A percentile compares a stretch with the other conserved stretches of the same genome.
phyloP scores from a whole-genome alignment of 805 yeast species.

The Candida morakotiae region DNA sequence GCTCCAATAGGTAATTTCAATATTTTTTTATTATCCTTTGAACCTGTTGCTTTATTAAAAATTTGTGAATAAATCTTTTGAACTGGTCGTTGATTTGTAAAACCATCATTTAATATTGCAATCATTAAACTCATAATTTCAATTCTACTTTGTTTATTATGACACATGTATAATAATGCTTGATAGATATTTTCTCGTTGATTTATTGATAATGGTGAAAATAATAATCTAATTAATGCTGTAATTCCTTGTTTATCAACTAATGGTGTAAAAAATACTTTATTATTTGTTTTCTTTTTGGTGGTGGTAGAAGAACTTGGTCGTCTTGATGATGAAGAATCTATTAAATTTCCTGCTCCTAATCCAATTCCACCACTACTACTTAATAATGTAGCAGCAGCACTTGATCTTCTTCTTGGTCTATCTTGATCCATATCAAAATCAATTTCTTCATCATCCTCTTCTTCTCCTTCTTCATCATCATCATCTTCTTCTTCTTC shows the following conservation, averaged over 20 bases:
- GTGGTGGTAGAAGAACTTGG: conserved; percentile 1
- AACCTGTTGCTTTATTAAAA: conserved; percentile 41
- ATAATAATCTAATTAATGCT: conserved; percentile 64
- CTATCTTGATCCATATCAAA: conserved; percentile 1
- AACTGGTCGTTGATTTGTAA: conserved; percentile 52
- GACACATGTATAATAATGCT: conserved; percentile 62
- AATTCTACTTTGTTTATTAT: conserved; percentile 71
- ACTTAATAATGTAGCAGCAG: neutral
- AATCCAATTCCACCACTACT: neutral
- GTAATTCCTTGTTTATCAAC: conserved; percentile 76
- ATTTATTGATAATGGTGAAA: conserved; percentile 63
- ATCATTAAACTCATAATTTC: conserved; percentile 70
- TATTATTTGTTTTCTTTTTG: conserved; percentile 9
- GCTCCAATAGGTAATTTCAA: conserved; percentile 52
- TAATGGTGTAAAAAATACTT: conserved; percentile 54
- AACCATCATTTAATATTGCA: conserved; percentile 74
- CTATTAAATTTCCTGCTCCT: neutral
- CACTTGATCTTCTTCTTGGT: conserved; percentile 3
- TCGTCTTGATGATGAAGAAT: conserved; percentile 13
- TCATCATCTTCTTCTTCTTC: conserved; percentile 11
- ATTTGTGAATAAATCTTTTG: conserved; percentile 60
- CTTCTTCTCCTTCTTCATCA: conserved; percentile 8
- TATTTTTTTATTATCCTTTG: conserved; percentile 14
- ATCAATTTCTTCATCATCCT: neutral
- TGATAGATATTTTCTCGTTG: conserved; percentile 63